phyloP scores from a whole-genome alignment of 2,329 filamentous ascomycete species.

The Fusarium continuum region DNA sequence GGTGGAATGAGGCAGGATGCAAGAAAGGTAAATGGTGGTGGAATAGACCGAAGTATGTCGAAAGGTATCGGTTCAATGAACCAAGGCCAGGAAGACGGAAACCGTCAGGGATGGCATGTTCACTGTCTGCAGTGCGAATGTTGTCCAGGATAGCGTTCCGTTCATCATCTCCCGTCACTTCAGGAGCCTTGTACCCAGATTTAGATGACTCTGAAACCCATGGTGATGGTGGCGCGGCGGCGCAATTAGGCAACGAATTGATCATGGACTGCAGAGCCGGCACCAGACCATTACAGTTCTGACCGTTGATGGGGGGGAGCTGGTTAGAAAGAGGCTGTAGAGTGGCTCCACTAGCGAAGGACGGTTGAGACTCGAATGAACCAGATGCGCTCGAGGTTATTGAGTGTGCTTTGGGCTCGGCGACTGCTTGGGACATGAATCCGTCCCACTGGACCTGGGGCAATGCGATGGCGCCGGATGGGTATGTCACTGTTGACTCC shows the following conservation, averaged over 20 bases:
- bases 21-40: conserved; percentile 97
- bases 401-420: conserved; percentile 79
- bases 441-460: conserved; percentile 93
- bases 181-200: conserved; percentile 75
- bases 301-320: conserved; percentile 74
- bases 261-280: conserved; percentile 77
- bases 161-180: conserved; percentile 85
- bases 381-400: conserved; percentile 71
- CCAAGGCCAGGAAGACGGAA: conserved; percentile 86
- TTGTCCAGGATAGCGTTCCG: conserved; percentile 86
- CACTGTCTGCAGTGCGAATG: conserved; percentile 81
- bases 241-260: conserved; percentile 74
- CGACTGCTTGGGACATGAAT: conserved; percentile 76
- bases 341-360: conserved; percentile 67
- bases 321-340: conserved; percentile 68
- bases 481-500: conserved; percentile 80
- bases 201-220: conserved; percentile 74
- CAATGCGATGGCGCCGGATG: conserved; percentile 80
- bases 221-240: conserved; percentile 76
- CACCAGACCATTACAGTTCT: conserved; percentile 66
- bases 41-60: conserved; percentile 96
- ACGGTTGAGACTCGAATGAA: conserved; percentile 73
- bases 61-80: conserved; percentile 89
- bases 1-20: conserved; percentile 89
- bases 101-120: conserved; percentile 84